phyloP scores from a whole-genome alignment of 495 filamentous ascomycete genomes.

The Penicillium lagena region DNA sequence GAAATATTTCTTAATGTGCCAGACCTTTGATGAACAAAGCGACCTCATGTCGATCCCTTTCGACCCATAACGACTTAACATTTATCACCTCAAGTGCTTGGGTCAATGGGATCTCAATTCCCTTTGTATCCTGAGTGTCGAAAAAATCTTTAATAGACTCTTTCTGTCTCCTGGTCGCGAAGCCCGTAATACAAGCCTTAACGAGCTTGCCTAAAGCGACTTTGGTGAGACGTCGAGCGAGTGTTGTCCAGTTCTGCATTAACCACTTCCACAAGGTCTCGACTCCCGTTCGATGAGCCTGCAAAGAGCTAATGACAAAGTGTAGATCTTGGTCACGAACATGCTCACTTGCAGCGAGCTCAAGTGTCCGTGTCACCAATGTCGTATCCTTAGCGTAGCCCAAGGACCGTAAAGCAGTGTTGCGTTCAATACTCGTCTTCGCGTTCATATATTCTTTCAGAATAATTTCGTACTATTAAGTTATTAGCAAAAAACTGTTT shows the following conservation, averaged over 20 bases:
- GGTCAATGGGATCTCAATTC: too few species aligned
- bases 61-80: too few species aligned
- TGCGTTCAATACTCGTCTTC: slow-evolving; percentile 84
- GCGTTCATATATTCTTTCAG: slow-evolving; percentile 78
- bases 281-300: slow-evolving; percentile 71
- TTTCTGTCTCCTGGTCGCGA: slow-evolving; percentile 69
- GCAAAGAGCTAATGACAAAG: slow-evolving; percentile 72
- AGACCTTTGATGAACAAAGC: too few species aligned
- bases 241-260: slow-evolving; percentile 75
- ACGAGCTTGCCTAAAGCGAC: slow-evolving; percentile 83
- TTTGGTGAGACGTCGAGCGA: slow-evolving; percentile 66
- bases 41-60: too few species aligned
- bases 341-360: slow-evolving; percentile 66
- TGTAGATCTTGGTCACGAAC: slow-evolving; percentile 97
- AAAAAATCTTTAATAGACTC: slow-evolving; percentile 78
- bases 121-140: slow-evolving; percentile 69
- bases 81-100: too few species aligned
- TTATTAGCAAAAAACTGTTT: too few species aligned
- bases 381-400: slow-evolving; percentile 70
- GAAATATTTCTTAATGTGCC: too few species aligned
- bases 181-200: slow-evolving; percentile 73
- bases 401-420: slow-evolving; percentile 83
- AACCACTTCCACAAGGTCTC: slow-evolving; percentile 78
- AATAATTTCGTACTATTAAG: slow-evolving; percentile 63
- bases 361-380: slow-evolving; percentile 75